Base-by-base conservation (phyloP, 2,329 filamentous ascomycete genomes). In the Hypoxylon sp. region DNA sequence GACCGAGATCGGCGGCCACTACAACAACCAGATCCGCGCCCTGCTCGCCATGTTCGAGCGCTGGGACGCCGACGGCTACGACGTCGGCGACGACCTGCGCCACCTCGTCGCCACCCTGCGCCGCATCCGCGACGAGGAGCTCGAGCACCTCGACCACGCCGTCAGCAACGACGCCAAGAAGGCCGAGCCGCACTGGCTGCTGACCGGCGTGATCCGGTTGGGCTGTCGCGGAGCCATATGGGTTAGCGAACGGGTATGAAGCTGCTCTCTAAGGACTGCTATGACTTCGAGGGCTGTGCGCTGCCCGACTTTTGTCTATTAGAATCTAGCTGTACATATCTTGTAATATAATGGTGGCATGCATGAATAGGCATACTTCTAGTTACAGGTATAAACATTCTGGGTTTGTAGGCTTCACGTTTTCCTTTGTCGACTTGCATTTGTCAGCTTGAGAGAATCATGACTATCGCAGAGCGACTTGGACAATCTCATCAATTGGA, bases 1-100 rank as follows among this genome's bases (percentile, higher is more conserved):
- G 81, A 99, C 94, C 5, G 95, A 98, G 79, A 99, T 99, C 62
- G 95, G 95, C 2, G 87, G 87, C 23, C 95, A 99, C 77, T 99
- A 99, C 74, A 98, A 98, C 73, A 87, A 87, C 63, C 95, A 99
- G 78, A 92, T 99, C 37, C 81, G 91, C 21, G 83, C 85, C 49
- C 77, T 99, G 67, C 75, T 98, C 33, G 88, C 89, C 61, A 97
- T 96, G 88, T 84, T 91, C 55, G 80, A 84, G 6, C 83, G 88
- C 64, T 91, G 92, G 80, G 85, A 94, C 75, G 81, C 79, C 7
- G 82, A 88, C 45, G 93, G 93, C 0, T 92, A 96, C 72, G 89
- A 90, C 41, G 81, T 95, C 0, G 90, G 93, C 2, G 84, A 84
- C 7, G 94, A 98, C 77, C 75, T 99, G 66, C 83, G 80, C 48